A percentile compares a stretch with the other conserved stretches of the same genome.
phyloP scores from a whole-genome alignment of 805 yeast species.

The Candida arabinofermentans region DNA sequence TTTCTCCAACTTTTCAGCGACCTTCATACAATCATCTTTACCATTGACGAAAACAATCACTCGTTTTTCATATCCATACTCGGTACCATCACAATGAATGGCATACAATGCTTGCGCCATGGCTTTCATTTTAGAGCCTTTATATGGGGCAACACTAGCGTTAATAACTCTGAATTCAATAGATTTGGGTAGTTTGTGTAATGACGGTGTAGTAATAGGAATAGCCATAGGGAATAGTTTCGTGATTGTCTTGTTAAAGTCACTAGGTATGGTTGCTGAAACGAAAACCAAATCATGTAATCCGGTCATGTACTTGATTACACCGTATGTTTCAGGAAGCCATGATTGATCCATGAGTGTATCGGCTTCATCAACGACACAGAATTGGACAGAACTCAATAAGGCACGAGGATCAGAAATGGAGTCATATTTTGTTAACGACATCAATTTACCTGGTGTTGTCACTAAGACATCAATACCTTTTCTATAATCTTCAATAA shows the following conservation, averaged over 20 bases:
- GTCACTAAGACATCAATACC: conserved; percentile 79
- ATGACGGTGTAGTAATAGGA: conserved; percentile 70
- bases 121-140: conserved; percentile 79
- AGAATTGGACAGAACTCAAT: conserved; percentile 46
- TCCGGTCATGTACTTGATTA: conserved; percentile 45
- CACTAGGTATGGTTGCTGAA: conserved; percentile 86
- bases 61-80: conserved; percentile 69
- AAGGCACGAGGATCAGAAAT: conserved; percentile 32
- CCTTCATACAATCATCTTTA: conserved; percentile 54
- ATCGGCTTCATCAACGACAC: conserved; percentile 92
- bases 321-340: conserved; percentile 56
- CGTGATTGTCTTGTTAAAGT: conserved; percentile 59
- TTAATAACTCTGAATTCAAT: conserved; percentile 73
- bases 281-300: conserved; percentile 68
- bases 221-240: conserved; percentile 60
- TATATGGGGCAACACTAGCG: conserved; percentile 72
- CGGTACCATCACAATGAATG: conserved; percentile 79
- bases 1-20: conserved; percentile 50
- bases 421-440: conserved; percentile 30
- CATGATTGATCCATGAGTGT: conserved; percentile 83
- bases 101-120: conserved; percentile 86
- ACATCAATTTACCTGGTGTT: conserved; percentile 70
- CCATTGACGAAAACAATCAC: conserved; percentile 82
- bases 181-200: conserved; percentile 79
- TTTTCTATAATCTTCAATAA: conserved; percentile 42